Conservation (phyloP, 2,329 filamentous ascomycete genomes). For the Aspergillus neotritici region DNA sequence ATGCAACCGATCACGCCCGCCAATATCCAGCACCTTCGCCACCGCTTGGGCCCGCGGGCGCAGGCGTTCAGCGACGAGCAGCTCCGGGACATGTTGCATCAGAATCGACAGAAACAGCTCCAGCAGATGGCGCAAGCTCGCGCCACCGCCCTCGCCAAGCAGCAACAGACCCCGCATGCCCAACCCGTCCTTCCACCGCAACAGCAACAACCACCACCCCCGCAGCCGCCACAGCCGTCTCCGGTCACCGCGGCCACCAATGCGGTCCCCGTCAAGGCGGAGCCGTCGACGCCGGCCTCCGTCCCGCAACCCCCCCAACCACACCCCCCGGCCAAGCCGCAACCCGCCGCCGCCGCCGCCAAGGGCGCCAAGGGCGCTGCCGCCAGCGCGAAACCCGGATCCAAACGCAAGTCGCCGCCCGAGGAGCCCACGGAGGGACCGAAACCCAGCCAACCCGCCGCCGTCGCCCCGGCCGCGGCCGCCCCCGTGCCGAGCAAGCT, state of each 20-base stretch:
- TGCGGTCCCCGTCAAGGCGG: constrained; percentile 21
- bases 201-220: constrained; percentile 23
- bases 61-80: constrained; percentile 39
- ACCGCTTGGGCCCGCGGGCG: constrained; percentile 30
- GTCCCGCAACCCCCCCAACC: constrained; percentile 23
- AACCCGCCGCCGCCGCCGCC: constrained; percentile 18
- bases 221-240: constrained; percentile 22
- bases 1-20: constrained; percentile 32
- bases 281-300: constrained; percentile 18
- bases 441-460: constrained; percentile 19
- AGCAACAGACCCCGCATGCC: constrained; percentile 6
- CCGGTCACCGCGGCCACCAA: constrained; percentile 16
- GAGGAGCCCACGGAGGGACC: constrained; percentile 44
- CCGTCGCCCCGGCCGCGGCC: constrained; percentile 15
- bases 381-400: constrained; percentile 26
- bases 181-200: constrained; percentile 10
- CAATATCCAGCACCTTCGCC: constrained; percentile 34
- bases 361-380: constrained; percentile 25
- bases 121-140: constrained; percentile 30
- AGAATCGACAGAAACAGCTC: constrained; percentile 33
- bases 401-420: constrained; percentile 41
- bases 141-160: constrained; percentile 21
- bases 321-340: constrained; percentile 26
- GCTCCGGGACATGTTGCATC: constrained; percentile 33
- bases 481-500: constrained; percentile 18